A percentile compares a stretch with the other conserved stretches of the same genome.
Evolutionary conservation across 225 moss, liverwort and hornwort species (phyloP).

Genomic region (Marchantia paleacea): DNA sequence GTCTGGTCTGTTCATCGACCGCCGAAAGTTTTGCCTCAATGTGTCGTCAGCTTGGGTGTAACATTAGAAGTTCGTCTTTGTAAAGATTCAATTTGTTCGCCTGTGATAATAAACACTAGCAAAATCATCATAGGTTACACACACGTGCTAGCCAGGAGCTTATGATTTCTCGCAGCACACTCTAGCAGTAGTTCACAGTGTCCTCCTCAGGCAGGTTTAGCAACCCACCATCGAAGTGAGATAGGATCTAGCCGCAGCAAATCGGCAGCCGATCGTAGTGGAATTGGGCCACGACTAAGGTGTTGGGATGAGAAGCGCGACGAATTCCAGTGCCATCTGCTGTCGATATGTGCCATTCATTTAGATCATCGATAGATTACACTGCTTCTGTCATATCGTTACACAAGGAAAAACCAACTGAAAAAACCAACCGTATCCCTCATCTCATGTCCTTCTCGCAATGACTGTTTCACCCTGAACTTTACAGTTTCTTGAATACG

Average conservation of each 20-base stretch:
- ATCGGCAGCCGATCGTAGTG: not conserved
- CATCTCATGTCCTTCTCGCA: not conserved
- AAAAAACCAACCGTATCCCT: not conserved
- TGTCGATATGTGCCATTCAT: not conserved
- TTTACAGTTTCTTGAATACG: not conserved
- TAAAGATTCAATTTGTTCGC: not conserved
- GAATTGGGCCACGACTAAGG: not conserved
- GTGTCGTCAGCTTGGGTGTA: conserved; percentile 2
- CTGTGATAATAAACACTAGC: not conserved
- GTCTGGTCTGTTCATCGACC: not conserved
- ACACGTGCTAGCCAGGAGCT: not conserved
- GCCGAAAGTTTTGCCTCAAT: conserved; percentile 3
- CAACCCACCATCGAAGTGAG: not conserved
- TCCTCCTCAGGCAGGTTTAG: not conserved
- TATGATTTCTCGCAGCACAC: not conserved
- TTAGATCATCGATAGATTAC: not conserved
- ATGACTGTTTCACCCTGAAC: not conserved
- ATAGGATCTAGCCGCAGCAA: not conserved
- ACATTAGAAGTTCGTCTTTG: conserved; percentile 10
- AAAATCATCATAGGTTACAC: not conserved
- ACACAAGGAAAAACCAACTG: not conserved
- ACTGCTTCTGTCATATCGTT: not conserved
- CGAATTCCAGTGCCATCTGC: not conserved
- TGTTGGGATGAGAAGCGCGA: not conserved
- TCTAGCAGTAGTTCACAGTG: not conserved